Evolutionary conservation across 176 grass and related monocot genomes (phyloP), one percentile per base, ranked within the genome.

Genomic region (Puccinellia tenuiflora): DNA sequence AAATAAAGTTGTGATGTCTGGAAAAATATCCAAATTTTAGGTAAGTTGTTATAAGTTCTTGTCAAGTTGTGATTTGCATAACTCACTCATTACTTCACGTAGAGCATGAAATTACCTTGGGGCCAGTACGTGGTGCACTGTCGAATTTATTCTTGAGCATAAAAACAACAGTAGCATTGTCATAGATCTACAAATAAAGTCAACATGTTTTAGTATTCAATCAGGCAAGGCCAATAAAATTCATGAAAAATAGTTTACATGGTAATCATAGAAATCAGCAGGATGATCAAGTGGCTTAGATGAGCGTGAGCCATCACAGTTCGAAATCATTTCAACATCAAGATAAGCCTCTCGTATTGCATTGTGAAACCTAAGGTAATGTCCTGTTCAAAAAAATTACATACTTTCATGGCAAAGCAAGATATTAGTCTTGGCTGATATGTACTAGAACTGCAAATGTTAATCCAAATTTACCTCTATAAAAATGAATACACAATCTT

Each of bases 311-410:
- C 79, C 84, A 84, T 92, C 82, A 74, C 92, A 95, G 73, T 95
- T 92, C 68, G 92, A 89, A 79, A 95, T 92, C 17, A 95, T 57
- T 63, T 90, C 78, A 81, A 95, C 92, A 33, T 90, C 90, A 25
- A 85, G 87, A 81, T 95, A 92, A 26, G 84, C 85, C 61, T 69
- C 73, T 45, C 81, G 67, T 85, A 95, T 90, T 33, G 87, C 92
- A 79, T 68, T 65, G 45, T 90, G 88, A 31, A 95, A 95, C 48
- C 84, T 88, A 21, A 90, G 39, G 47, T 95, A 95, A 45, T 95
- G 82, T 24, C 80, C 92, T 94, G 65, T 68, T 64, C 42, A 87
- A 67, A 0, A 50, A 21, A 67, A 81, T 9, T 14, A 79, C 17
- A 45, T n/a, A 59, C 67, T 10, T 43, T 82, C 55, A 85, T 33